Evolutionary conservation across 129 eudicot species (phyloP), one percentile per base, ranked within the genome.

Genomic region (Calendula officinalis): DNA sequence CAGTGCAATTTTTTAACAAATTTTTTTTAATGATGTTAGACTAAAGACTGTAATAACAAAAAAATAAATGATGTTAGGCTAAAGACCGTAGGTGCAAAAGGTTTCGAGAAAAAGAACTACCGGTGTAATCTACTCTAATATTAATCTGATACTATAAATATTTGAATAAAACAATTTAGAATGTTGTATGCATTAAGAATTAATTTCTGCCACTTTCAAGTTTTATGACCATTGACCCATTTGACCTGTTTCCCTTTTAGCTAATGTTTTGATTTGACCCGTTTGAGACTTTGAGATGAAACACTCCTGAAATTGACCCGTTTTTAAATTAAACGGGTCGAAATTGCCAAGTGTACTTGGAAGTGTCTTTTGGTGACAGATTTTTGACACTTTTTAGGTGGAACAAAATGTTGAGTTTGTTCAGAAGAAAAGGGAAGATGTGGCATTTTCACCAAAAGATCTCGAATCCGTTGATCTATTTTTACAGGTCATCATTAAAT

Each of bases 341-440:
- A n/a, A 14, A 22, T 48, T 7, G 36, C 6, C 33, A 34, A 11
- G 41, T 63, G 14, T 36, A 48, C 2, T 48, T 34, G 57, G 35
- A 17, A 6, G 33, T 16, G 35, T 17, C 12, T 50, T 8, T 22
- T 52, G 27, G 16, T 35, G 12, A 15, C 38, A 8, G 2, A 8
- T 3, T 40, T 38, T 16, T 59, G 64, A 59, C 48, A 16, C 47
- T 14, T 57, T 71, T 66, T 78, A 94, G 99, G 84, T 94, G 64
- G 95, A 94, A 80, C 80, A 81, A 64, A 94, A 89, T 82, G 86
- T 84, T 37, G 95, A 83, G 46, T 89, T 80, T 71, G 94, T 89
- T 73, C 95, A 80, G 82, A 94, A 77, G 76, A 94, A 89, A 74
- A 89, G 99, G 82, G 97, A 94, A 37, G 92, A 88, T 17, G 99